Evolutionary conservation across 2,329 filamentous ascomycete genomes (phyloP), one percentile per base, ranked within the genome.

Genomic region (Sclerotinia borealis): DNA sequence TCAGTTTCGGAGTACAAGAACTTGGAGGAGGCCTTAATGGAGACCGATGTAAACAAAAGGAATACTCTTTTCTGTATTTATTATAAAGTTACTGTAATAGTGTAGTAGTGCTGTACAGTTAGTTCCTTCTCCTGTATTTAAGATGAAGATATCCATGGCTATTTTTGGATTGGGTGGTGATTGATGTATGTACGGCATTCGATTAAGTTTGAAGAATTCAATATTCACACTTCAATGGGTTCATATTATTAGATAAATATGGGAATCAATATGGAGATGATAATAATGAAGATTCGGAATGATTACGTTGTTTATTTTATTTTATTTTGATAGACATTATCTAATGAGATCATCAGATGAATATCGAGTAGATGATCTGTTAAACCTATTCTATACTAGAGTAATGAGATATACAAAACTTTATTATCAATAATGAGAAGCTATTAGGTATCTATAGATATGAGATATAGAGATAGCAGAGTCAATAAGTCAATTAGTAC

Each of bases 181-280:
- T n/a, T n/a, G n/a, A n/a, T n/a, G n/a, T n/a, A n/a, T n/a, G n/a
- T n/a, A n/a, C n/a, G 19, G 19, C 31, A 10, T 19, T 49, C 47
- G 11, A 49, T 19, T 43, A 22, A n/a, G 19, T 22, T 31, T 49
- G 27, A 49, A 31, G 27, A 49, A 49, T 49, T 31, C 27, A 49
- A 49, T 49, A 31, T 31, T 31, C 36, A 10, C 29, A 41, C 17
- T 25, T 48, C 11, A n/a, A 41, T 60, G 34, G 45, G 8, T 25
- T 49, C 7, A 27, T 11, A 59, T 59, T 11, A 59, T 59, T 59
- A 37, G 39, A 45, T 22, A 58, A 58, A 45, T 45, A 58, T 58
- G 39, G 54, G 22, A 52, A 37, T 37, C 50, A 55, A 55, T 55
- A 47, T 50, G 48, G 29, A 50, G 10, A 50, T 50, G 29, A 27